Conservation (phyloP, 345 rosid genomes). For the Salix brachista region DNA sequence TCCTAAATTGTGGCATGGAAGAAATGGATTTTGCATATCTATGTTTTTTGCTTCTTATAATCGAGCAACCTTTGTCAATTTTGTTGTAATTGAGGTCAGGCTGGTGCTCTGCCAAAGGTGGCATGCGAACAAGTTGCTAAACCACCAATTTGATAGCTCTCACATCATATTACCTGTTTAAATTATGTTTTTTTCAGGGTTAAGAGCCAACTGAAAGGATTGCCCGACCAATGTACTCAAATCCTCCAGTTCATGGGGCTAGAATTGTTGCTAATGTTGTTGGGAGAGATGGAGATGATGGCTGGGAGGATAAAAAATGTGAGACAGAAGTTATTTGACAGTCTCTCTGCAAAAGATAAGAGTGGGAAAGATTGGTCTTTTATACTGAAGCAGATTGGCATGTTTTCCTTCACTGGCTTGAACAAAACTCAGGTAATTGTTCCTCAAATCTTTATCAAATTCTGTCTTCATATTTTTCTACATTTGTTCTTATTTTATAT, state of each 20-base stretch:
- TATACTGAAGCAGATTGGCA: slow-evolving; percentile 87
- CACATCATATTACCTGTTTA: background rate
- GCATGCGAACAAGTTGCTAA: background rate
- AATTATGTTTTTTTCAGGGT: slow-evolving; percentile 46
- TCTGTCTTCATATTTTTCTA: background rate
- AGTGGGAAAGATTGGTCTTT: slow-evolving; percentile 97
- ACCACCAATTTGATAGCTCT: background rate
- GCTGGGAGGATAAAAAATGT: slow-evolving; percentile 93
- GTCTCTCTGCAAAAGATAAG: slow-evolving; percentile 71
- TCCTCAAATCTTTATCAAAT: background rate
- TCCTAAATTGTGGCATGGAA: background rate
- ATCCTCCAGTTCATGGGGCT: slow-evolving; percentile 95
- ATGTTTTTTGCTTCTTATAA: background rate
- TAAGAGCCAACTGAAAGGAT: slow-evolving; percentile 93
- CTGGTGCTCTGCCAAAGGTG: background rate
- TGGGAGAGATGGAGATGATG: slow-evolving; percentile 95
- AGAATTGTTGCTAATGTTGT: slow-evolving; percentile 88
- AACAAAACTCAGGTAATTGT: slow-evolving; percentile 74
- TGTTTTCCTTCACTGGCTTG: slow-evolving; percentile 97
- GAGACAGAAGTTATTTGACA: slow-evolving; percentile 67
- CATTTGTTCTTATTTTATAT: background rate
- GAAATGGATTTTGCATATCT: background rate
- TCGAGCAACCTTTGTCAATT: background rate
- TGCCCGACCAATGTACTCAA: slow-evolving; percentile 97
- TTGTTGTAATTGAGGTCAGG: background rate